These are phyloP conservation scores for Prototheca wickerhamii DNA, from an alignment of 163 green algal genomes.

Conservation along the genomic window DNA sequence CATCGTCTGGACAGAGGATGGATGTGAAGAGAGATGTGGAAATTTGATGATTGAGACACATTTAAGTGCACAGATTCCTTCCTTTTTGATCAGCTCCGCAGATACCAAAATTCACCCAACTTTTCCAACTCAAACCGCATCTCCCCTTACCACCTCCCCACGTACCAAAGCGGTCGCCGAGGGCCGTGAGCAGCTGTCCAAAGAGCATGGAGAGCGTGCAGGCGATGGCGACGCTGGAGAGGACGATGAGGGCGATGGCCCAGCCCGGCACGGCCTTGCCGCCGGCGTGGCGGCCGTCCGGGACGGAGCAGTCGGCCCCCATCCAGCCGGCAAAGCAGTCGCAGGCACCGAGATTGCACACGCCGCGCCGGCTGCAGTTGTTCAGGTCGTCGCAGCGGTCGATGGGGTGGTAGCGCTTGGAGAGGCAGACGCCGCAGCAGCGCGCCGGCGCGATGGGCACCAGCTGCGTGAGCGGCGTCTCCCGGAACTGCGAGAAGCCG, in stretches of 20 bases:
- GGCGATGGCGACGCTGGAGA: constrained; percentile 21
- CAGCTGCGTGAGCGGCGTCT: constrained; percentile 24
- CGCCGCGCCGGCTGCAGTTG: constrained; percentile 40
- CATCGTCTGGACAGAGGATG: too few relatives aligned
- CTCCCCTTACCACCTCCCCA: background rate
- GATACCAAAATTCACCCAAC: background rate
- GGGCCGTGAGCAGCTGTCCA: constrained; percentile 12
- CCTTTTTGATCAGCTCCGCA: too few relatives aligned
- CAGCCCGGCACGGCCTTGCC: constrained; percentile 26
- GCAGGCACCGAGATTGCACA: constrained; percentile 54
- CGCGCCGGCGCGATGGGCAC: constrained; percentile 53
- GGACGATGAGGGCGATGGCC: constrained; percentile 40
- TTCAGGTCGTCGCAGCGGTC: constrained; percentile 44
- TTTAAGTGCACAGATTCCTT: too few relatives aligned
- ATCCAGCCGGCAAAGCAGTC: constrained; percentile 57
- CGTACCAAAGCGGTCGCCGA: constrained; percentile 4
- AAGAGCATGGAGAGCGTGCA: constrained; percentile 21
- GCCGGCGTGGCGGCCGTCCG: background rate
- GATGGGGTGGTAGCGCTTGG: constrained; percentile 29
- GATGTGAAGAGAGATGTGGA: too few relatives aligned
- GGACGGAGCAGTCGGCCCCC: constrained; percentile 36
- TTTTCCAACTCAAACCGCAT: background rate
- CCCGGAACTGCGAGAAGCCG: constrained; percentile 30
- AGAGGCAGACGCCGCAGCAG: constrained; percentile 64
- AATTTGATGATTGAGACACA: too few relatives aligned